A percentile compares a stretch with the other conserved stretches of the same genome.
Evolutionary conservation across 441 rosid species (phyloP).

Genomic region (Aquilaria agallochum): DNA sequence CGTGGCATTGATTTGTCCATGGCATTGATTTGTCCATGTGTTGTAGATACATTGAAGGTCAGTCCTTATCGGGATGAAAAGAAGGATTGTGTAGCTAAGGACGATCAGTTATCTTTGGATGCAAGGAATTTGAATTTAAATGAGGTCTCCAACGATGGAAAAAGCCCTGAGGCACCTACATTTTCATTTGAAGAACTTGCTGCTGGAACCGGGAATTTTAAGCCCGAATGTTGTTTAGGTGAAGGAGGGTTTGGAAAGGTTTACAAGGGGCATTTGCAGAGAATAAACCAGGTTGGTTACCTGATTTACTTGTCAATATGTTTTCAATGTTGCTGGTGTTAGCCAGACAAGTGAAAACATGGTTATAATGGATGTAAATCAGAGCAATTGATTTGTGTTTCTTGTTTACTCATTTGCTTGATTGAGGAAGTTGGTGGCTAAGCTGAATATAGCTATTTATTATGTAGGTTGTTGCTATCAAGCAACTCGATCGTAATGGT

Average conservation of each 20-base stretch:
- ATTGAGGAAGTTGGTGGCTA: constrained; percentile 4
- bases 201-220: constrained; percentile 43
- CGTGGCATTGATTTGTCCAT: constrained; percentile 20
- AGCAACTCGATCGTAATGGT: constrained; percentile 61
- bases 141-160: constrained; percentile 31
- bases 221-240: constrained; percentile 57
- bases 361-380: background rate
- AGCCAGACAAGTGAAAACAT: background rate
- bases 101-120: constrained; percentile 41
- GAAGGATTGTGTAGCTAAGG: constrained; percentile 27
- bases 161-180: constrained; percentile 28
- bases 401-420: background rate
- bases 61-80: constrained; percentile 27
- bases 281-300: constrained; percentile 45
- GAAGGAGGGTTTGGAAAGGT: constrained; percentile 90
- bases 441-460: constrained; percentile 5
- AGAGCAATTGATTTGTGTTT: too few species aligned
- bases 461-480: constrained; percentile 64
- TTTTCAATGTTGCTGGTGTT: background rate
- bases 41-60: constrained; percentile 31
- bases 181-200: constrained; percentile 53
- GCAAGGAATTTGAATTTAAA: constrained; percentile 37
- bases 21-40: constrained; percentile 21
- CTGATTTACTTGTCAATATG: background rate
- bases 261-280: constrained; percentile 51